Evolutionary conservation across 345 rosid genomes (phyloP).

Genomic region (Citrus trifoliata): DNA sequence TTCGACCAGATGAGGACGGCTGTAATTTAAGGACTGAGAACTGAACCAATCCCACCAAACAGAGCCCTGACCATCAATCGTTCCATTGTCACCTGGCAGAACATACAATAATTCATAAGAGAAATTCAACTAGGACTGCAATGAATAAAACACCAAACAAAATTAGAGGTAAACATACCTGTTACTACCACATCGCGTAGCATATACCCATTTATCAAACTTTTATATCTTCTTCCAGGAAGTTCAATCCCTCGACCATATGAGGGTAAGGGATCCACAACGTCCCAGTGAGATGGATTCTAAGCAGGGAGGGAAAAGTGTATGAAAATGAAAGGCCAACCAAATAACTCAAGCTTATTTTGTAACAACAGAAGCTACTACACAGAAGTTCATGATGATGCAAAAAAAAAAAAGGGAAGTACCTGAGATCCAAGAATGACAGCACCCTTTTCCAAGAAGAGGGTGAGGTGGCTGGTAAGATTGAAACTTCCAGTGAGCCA

Average conservation of each 20-base stretch:
- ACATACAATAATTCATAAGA: neutral
- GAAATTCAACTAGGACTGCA: neutral
- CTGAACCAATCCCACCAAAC: conserved; percentile 85
- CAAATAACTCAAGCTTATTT: neutral
- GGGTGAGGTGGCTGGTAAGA: conserved; percentile 95
- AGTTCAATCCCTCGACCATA: conserved; percentile 87
- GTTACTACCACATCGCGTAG: conserved; percentile 76
- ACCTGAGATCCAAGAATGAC: conserved; percentile 92
- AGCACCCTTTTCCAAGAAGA: conserved; percentile 87
- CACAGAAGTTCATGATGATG: neutral
- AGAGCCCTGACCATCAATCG: conserved; percentile 87
- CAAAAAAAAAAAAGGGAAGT: conserved; percentile 4
- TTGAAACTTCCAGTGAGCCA: conserved; percentile 96
- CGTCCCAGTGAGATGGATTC: conserved; percentile 85
- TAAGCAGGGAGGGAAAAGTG: conserved; percentile 23
- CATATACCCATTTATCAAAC: conserved; percentile 82
- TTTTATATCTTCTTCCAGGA: conserved; percentile 70
- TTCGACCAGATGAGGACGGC: conserved; percentile 89
- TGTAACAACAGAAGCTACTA: neutral
- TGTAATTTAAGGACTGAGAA: conserved; percentile 64
- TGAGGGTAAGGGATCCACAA: conserved; percentile 76
- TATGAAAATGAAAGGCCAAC: neutral
- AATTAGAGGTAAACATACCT: conserved; percentile 32
- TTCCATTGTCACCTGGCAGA: conserved; percentile 75
- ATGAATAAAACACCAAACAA: neutral